These are phyloP conservation scores for Acer campestre DNA, from an alignment of 345 rosid species.

Conservation along the genomic window DNA sequence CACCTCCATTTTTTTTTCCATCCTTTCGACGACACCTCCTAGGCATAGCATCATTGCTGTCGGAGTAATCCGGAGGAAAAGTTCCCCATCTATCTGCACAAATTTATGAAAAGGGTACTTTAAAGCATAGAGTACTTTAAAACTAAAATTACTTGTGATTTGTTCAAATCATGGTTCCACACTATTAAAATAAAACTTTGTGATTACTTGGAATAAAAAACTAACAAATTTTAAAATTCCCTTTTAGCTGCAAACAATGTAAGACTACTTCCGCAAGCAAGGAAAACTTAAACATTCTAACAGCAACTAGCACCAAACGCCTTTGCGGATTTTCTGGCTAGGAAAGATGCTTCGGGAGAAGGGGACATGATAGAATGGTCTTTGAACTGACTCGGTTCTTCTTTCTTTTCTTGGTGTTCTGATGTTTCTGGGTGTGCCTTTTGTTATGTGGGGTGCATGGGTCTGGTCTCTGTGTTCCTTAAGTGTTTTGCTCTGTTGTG, in stretches of 20 bases:
- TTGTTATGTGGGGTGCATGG: no score
- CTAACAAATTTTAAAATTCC: neutral
- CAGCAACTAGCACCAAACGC: neutral
- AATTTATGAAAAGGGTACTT: slow-evolving; percentile 9
- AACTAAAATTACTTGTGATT: slow-evolving; percentile 21
- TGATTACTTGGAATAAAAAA: slow-evolving; percentile 18
- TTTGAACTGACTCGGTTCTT: no score
- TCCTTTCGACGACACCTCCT: slow-evolving; percentile 80
- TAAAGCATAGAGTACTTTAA: slow-evolving; percentile 7
- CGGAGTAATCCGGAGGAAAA: slow-evolving; percentile 58
- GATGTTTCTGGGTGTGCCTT: no score
- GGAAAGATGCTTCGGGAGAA: no score
- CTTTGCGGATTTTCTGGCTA: no score
- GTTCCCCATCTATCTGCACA: slow-evolving; percentile 62
- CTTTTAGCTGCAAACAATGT: slow-evolving; percentile 18
- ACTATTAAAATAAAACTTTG: slow-evolving; percentile 7
- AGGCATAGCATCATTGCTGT: slow-evolving; percentile 63
- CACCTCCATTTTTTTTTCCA: slow-evolving; percentile 86
- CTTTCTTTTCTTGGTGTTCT: no score
- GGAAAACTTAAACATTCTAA: neutral
- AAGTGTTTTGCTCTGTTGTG: no score
- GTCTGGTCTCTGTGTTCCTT: no score
- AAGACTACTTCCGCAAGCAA: slow-evolving; percentile 6
- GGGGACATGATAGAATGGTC: no score
- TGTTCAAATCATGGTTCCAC: slow-evolving; percentile 8